A percentile compares a stretch with the other conserved stretches of the same genome.
Conservation (phyloP, 2,329 filamentous ascomycete species). For the Colletotrichum echinochloae region DNA sequence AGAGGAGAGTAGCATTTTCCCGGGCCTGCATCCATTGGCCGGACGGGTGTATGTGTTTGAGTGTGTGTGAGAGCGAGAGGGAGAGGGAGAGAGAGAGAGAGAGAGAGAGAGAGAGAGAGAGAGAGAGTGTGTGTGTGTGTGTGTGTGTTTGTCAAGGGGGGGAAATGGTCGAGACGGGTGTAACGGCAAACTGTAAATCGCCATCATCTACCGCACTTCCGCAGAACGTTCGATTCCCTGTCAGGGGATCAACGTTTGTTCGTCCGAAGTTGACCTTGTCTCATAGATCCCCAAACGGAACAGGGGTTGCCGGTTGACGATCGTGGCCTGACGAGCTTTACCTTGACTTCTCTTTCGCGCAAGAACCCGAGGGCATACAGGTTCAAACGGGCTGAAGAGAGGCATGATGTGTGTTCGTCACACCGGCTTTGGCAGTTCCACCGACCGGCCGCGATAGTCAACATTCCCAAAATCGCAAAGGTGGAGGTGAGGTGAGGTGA, state of each 20-base stretch:
- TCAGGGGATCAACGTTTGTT: neutral
- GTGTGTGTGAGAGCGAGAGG: too few species aligned
- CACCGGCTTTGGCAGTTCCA: neutral
- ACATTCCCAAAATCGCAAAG: too few species aligned
- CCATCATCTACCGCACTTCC: neutral
- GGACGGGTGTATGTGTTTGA: too few species aligned
- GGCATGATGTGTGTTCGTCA: fast-evolving
- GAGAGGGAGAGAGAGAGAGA: too few species aligned
- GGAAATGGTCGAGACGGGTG: too few species aligned
- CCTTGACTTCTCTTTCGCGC: neutral
- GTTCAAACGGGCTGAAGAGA: neutral
- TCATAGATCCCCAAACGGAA: too few species aligned
- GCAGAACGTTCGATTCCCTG: neutral
- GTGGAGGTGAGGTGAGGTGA: neutral
- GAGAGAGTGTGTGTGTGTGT: too few species aligned
- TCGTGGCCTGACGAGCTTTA: neutral
- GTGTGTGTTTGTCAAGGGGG: neutral
- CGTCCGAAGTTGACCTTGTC: neutral
- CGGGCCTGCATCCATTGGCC: too few species aligned
- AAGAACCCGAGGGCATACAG: too few species aligned
- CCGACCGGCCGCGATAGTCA: too few species aligned
- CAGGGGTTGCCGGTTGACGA: neutral
- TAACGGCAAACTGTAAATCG: neutral
- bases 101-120: too few species aligned
- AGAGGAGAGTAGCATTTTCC: too few species aligned